Evolutionary conservation across 108 stramenopile species (phyloP).

Genomic region (Cyclotella atomus): DNA sequence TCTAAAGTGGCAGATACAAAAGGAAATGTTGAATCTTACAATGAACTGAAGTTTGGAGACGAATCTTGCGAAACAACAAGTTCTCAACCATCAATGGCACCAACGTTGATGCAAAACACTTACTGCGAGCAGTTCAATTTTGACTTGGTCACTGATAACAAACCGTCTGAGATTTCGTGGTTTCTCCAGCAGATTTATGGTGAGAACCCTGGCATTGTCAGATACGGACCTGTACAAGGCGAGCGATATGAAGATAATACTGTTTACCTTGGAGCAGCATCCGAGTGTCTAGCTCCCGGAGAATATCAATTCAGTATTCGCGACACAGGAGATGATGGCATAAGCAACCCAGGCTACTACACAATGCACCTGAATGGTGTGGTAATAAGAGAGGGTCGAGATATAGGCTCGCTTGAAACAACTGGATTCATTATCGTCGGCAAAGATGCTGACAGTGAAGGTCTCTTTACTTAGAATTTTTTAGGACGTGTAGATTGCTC

Average conservation of each 20-base stretch:
- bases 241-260: neutral
- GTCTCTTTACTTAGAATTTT: no score
- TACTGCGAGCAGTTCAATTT: neutral
- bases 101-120: no score
- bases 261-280: neutral
- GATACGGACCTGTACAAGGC: neutral
- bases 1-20: neutral
- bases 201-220: neutral
- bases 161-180: slow-evolving; percentile 3
- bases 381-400: slow-evolving; percentile 4
- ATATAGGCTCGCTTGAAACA: no score
- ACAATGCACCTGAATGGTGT: slow-evolving; percentile 3
- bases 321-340: neutral
- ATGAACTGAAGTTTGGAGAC: neutral
- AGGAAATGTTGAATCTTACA: neutral
- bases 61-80: neutral
- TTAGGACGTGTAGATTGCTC: no score
- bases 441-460: no score
- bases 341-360: slow-evolving; percentile 1
- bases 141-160: slow-evolving; percentile 7
- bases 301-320: slow-evolving; percentile 4
- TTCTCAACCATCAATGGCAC: neutral
- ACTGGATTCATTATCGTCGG: no score
- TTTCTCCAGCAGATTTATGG: neutral
- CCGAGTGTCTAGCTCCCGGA: slow-evolving; percentile 10